Evolutionary conservation across 345 rosid genomes (phyloP).

Genomic region (Eucalyptus brandiana): DNA sequence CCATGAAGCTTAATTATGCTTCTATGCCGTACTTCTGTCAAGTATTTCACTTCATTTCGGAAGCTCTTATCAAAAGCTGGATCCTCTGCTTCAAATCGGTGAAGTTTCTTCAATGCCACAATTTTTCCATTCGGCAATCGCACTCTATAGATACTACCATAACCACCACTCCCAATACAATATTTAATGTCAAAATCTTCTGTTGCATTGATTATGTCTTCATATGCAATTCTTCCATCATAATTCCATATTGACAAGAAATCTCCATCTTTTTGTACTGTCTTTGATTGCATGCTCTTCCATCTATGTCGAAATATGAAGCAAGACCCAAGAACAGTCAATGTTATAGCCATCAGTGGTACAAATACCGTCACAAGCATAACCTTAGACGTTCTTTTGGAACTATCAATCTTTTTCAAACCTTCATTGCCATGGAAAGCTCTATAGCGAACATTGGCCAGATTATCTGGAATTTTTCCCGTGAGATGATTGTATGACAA

Average conservation of each 20-base stretch:
- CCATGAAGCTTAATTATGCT: neutral
- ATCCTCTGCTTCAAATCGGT: neutral
- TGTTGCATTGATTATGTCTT: neutral
- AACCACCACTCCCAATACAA: neutral
- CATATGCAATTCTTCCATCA: neutral
- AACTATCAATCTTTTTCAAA: neutral
- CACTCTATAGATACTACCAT: constrained; percentile 13
- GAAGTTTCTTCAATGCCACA: constrained; percentile 6
- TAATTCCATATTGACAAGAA: neutral
- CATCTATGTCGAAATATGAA: neutral
- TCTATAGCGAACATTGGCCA: neutral
- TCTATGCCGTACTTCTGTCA: neutral
- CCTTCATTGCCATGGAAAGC: neutral
- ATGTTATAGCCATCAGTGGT: neutral
- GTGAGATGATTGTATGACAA: neutral
- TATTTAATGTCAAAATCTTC: neutral
- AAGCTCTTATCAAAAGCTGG: neutral
- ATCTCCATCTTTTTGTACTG: neutral
- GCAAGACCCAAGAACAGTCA: no score
- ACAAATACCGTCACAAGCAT: neutral
- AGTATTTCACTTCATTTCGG: neutral
- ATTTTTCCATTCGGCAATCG: neutral
- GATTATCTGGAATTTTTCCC: neutral
- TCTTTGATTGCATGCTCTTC: neutral
- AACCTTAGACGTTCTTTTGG: no score